Conservation (phyloP, 1,284 basidiomycete genomes). For the Volvariella volvacea region DNA sequence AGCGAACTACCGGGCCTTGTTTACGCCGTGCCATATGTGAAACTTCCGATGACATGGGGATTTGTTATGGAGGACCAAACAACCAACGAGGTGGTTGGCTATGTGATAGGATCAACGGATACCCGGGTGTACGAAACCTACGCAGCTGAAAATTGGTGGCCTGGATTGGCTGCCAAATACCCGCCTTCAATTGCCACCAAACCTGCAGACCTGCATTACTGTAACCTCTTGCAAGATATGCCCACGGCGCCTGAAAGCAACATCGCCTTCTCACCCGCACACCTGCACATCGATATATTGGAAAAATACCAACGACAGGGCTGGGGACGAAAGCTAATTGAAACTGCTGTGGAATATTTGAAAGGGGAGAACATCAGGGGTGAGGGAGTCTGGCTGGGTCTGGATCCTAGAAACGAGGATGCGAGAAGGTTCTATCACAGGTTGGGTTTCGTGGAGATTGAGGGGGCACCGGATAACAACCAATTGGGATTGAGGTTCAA, state of each 20-base stretch:
- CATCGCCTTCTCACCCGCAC: slow-evolving; percentile 52
- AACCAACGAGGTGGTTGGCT: slow-evolving; percentile 47
- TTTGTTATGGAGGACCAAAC: slow-evolving; percentile 61
- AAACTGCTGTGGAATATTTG: slow-evolving; percentile 42
- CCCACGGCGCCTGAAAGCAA: slow-evolving; percentile 36
- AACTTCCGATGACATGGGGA: slow-evolving; percentile 58
- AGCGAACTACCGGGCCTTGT: slow-evolving; percentile 61
- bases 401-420: slow-evolving; percentile 51
- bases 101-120: slow-evolving; percentile 54
- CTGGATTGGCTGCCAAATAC: slow-evolving; percentile 46
- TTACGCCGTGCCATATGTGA: slow-evolving; percentile 68
- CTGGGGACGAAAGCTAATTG: slow-evolving; percentile 56
- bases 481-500: slow-evolving; percentile 42
- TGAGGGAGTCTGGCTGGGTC: slow-evolving; percentile 48
- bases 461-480: slow-evolving; percentile 34
- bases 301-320: slow-evolving; percentile 53
- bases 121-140: slow-evolving; percentile 50
- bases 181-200: slow-evolving; percentile 30
- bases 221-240: slow-evolving; percentile 43
- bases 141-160: slow-evolving; percentile 51
- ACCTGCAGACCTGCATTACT: slow-evolving; percentile 43
- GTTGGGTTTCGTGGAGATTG: slow-evolving; percentile 48
- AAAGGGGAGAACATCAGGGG: slow-evolving; percentile 37
- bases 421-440: slow-evolving; percentile 51
- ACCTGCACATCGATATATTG: slow-evolving; percentile 63